Conservation (phyloP, 192 early-diverging fungal species). For the Chytriomyces confervae region DNA sequence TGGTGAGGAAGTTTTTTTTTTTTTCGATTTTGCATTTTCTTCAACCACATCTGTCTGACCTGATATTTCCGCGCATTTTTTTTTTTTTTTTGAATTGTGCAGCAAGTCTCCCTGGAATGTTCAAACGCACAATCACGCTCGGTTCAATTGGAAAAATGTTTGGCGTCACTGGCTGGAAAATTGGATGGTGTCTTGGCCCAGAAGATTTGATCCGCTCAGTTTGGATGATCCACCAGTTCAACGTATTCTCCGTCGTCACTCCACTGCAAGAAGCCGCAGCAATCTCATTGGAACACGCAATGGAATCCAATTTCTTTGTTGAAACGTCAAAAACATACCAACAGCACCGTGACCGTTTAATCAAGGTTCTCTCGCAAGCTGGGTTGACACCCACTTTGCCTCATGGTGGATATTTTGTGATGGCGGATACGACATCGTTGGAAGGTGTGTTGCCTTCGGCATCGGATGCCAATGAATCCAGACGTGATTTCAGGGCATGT, state of each 20-base stretch:
- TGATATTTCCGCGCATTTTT: background rate
- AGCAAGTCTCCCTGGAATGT: constrained; percentile 87
- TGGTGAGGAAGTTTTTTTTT: background rate
- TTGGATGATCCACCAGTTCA: constrained; percentile 86
- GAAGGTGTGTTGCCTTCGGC: constrained; percentile 53
- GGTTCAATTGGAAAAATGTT: constrained; percentile 93
- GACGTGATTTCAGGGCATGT: constrained; percentile 79
- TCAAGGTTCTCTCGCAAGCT: constrained; percentile 69
- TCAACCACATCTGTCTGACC: constrained; percentile 7
- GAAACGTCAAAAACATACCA: constrained; percentile 73
- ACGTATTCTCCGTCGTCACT: constrained; percentile 87
- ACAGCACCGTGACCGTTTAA: constrained; percentile 67
- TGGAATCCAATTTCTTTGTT: constrained; percentile 66
- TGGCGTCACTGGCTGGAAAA: constrained; percentile 95
- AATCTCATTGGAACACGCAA: constrained; percentile 69
- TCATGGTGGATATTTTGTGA: constrained; percentile 92
- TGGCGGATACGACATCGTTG: constrained; percentile 79
- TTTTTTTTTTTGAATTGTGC: background rate
- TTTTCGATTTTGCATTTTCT: constrained; percentile 20
- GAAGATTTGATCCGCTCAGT: constrained; percentile 71
- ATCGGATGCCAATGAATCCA: constrained; percentile 37
- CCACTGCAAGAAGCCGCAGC: constrained; percentile 88
- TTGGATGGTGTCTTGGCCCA: constrained; percentile 90
- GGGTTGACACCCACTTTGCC: constrained; percentile 83
- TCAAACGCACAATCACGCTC: constrained; percentile 92